A percentile compares a stretch with the other conserved stretches of the same genome.
Conservation (phyloP, 192 early-diverging fungal species). For the Rhizophlyctis rosea region DNA sequence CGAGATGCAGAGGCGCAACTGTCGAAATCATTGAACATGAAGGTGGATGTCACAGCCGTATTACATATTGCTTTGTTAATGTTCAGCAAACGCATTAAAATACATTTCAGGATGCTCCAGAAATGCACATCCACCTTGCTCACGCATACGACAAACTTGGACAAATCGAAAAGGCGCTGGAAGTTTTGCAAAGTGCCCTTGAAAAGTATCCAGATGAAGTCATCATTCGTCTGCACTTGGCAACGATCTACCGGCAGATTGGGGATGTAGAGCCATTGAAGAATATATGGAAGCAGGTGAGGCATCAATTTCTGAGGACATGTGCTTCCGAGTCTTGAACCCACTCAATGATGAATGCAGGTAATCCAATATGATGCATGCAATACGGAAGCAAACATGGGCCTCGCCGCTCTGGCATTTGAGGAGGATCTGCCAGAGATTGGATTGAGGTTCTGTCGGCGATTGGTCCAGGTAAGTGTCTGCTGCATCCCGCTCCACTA, state of each 20-base stretch:
- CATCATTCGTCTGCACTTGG: slow-evolving; percentile 19
- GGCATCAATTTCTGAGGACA: neutral
- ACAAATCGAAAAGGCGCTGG: slow-evolving; percentile 23
- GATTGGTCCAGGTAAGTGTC: slow-evolving; percentile 25
- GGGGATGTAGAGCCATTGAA: slow-evolving; percentile 15
- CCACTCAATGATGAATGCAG: slow-evolving; percentile 20
- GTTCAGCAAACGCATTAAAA: neutral
- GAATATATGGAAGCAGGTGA: slow-evolving; percentile 25
- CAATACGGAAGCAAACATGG: slow-evolving; percentile 28
- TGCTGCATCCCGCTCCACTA: neutral
- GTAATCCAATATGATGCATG: slow-evolving; percentile 22
- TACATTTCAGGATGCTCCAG: slow-evolving; percentile 22
- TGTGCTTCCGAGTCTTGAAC: too few relatives aligned
- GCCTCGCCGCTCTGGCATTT: slow-evolving; percentile 25
- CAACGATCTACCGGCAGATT: slow-evolving; percentile 24
- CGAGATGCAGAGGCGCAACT: slow-evolving; percentile 26
- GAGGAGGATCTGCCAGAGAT: slow-evolving; percentile 33
- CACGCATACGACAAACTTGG: slow-evolving; percentile 23
- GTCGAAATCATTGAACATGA: slow-evolving; percentile 15
- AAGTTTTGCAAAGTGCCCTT: slow-evolving; percentile 17
- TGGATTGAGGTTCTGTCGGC: slow-evolving; percentile 25
- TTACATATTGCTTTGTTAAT: neutral
- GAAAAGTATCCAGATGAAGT: slow-evolving; percentile 2
- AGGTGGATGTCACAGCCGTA: slow-evolving; percentile 5
- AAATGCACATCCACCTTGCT: slow-evolving; percentile 18